Conservation (phyloP, 371 early-diverging fungal genomes). For the Lichtheimia hyalospora region DNA sequence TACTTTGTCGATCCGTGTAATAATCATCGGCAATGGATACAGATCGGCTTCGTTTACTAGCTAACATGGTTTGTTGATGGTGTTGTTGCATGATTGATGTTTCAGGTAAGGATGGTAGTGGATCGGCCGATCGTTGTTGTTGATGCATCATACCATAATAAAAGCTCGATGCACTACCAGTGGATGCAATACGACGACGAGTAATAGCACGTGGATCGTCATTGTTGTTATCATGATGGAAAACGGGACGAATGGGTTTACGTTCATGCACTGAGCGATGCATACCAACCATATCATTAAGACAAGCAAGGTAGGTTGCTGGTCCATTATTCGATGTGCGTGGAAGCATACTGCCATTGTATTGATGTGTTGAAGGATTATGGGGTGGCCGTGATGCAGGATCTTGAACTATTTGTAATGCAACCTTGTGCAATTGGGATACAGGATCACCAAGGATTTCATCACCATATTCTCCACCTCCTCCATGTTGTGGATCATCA, state of each 20-base stretch:
- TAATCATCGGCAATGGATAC: slow-evolving; percentile 1
- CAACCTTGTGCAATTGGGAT: slow-evolving; percentile 86
- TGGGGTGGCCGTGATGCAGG: slow-evolving; percentile 5
- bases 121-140: not conserved
- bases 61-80: not conserved
- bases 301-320: slow-evolving; percentile 21
- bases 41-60: slow-evolving; percentile 10
- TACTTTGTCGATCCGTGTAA: slow-evolving; percentile 3
- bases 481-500: not conserved
- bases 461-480: slow-evolving; percentile 47
- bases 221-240: not conserved
- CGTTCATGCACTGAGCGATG: slow-evolving; percentile 16
- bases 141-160: slow-evolving; percentile 3
- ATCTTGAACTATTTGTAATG: slow-evolving; percentile 67
- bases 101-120: not conserved
- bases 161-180: slow-evolving; percentile 1
- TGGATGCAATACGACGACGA: slow-evolving; percentile 11
- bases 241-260: slow-evolving; percentile 3
- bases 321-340: slow-evolving; percentile 3
- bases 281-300: slow-evolving; percentile 26
- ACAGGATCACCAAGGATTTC: slow-evolving; percentile 60
- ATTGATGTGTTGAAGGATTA: not conserved
- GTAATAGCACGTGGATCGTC: not conserved
- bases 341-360: not conserved
- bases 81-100: not conserved